Base-by-base conservation (phyloP, 768 basidiomycete species). In the Sporobolomyces pararoseus region DNA sequence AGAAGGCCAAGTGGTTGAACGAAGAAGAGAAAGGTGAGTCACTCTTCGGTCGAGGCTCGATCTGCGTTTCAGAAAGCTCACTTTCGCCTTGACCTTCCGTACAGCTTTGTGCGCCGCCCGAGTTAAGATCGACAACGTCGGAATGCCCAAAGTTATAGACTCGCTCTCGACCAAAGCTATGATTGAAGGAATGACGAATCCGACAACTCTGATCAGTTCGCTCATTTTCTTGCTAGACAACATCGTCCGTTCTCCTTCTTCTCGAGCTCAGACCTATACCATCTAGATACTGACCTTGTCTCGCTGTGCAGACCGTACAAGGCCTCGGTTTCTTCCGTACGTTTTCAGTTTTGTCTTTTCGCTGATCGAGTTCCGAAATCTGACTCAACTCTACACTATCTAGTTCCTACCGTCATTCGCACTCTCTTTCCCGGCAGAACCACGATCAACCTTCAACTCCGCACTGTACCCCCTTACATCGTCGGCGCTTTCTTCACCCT, bases 191-290 rank as follows among this genome's bases (percentile, higher is more conserved):
- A 57, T 75, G 44, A 60, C 66, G 23, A 61, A 66, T 29, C 58
- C 73, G 10, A 66, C 68, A 0, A 76, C 75, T 0, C 44, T 76
- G 25, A 58, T 69, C 19, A 53, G 60, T 23, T 60, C 71, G 5
- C 55, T 74, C 7, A 74, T 76, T 58, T 77, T 77, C 75, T 42
- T 77, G 31, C 66, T 77, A 46, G 69, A 75, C 73, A 77, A 77
- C 66, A 76, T 77, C 46, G n/a, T n/a, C n/a, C n/a, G n/a, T n/a
- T n/a, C n/a, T n/a, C n/a, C n/a, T n/a, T n/a, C n/a, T n/a, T n/a
- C n/a, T n/a, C n/a, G n/a, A n/a, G n/a, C n/a, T n/a, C n/a, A n/a
- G n/a, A n/a, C n/a, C n/a, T n/a, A n/a, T n/a, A n/a, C n/a, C n/a
- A n/a, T n/a, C n/a, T n/a, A n/a, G n/a, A n/a, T n/a, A n/a, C n/a